Base-by-base conservation (phyloP, 257 asterid genomes). In the Nicotiana paniculata region DNA sequence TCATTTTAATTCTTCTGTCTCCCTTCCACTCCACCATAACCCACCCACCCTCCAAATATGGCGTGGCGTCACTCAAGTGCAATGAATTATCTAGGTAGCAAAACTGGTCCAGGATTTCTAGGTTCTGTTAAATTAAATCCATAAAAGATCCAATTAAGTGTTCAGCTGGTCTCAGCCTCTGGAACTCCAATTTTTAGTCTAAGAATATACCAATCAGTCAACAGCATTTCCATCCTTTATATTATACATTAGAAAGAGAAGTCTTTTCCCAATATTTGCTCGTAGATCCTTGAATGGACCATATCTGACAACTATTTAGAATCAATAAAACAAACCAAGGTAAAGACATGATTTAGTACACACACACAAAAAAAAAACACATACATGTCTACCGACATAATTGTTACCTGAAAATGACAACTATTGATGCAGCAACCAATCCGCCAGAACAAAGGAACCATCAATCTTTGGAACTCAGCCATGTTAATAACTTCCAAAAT, bases 361-460 rank as follows among this genome's bases (percentile, higher is more conserved):
- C n/a, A 21, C 58, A 21, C 35, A 10, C 33, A 39, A 21, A 21
- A 39, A 21, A 21, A 21, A 21, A 21, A 21, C 8, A 43, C 6
- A 70, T 11, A 39, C 77, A 70, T 43, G 35, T 72, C 39, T 17
- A 81, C 72, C 33, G 58, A 58, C 30, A 35, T 68, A 79, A 80
- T 30, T 61, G 63, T 61, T 88, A 95, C 99, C 98, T 95, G 98
- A 90, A 93, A 95, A 83, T 91, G 94, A 39, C 65, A 90, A 85
- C 98, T 95, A 70, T 81, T 90, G 64, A 95, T 89, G 91, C 98
- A 92, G 82, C 86, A 86, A 54, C 91, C 84, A 82, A 95, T 84
- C 86, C 97, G 93, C 87, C 88, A 85, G 83, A 91, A 95, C 46
- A 95, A 83, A 4, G 97, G 97, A 69, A 92, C 90, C 98, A 93